phyloP scores from a whole-genome alignment of 202 grass and related monocot genomes.

The Hordeum pubiflorum region DNA sequence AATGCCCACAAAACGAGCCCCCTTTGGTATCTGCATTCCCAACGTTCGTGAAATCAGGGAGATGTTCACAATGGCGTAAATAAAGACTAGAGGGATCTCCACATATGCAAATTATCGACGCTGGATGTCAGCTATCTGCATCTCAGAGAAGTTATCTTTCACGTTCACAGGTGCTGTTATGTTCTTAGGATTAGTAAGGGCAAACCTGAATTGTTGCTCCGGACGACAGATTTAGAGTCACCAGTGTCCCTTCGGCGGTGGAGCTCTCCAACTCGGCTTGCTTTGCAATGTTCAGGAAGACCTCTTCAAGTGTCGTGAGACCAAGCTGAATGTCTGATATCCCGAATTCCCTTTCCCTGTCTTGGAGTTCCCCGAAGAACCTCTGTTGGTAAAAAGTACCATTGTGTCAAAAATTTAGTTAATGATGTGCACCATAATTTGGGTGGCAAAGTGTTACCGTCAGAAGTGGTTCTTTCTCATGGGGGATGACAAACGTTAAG shows the following conservation, averaged over 20 bases:
- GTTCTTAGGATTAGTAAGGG: not conserved
- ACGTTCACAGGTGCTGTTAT: not conserved
- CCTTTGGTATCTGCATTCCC: constrained; percentile 71
- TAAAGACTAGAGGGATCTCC: not conserved
- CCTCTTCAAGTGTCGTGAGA: constrained; percentile 86
- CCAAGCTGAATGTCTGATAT: constrained; percentile 95
- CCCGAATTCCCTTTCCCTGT: constrained; percentile 69
- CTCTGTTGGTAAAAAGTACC: constrained; percentile 31
- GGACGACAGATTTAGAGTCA: constrained; percentile 63
- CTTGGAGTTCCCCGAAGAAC: constrained; percentile 81
- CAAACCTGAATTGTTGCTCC: constrained; percentile 81
- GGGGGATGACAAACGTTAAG: constrained; percentile 91
- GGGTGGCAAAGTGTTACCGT: constrained; percentile 48
- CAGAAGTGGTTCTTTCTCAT: constrained; percentile 72
- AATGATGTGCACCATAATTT: not conserved
- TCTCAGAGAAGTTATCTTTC: not conserved
- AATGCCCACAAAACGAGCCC: constrained; percentile 81
- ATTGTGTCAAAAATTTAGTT: not conserved
- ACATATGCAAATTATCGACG: not conserved
- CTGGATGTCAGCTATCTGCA: not conserved
- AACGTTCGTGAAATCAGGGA: not conserved
- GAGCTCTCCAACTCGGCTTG: constrained; percentile 84
- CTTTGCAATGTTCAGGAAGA: constrained; percentile 93
- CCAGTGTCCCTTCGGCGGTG: constrained; percentile 65
- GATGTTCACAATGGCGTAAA: not conserved